A percentile compares a stretch with the other conserved stretches of the same genome.
Evolutionary conservation across 2,329 filamentous ascomycete species (phyloP).

Genomic region (Hortaea werneckii): DNA sequence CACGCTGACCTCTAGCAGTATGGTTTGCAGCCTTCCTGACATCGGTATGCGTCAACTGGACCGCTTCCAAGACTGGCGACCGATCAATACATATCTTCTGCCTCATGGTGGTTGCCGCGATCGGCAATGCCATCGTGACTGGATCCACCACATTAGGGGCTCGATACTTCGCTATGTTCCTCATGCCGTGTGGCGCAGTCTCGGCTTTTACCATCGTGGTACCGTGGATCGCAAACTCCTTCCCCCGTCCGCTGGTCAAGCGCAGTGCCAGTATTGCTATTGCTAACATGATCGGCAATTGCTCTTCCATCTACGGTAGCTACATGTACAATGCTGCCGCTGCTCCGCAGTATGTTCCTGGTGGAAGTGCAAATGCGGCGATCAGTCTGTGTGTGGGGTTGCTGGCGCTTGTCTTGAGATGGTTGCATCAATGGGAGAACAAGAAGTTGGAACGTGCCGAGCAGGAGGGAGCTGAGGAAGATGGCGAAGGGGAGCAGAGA

Average conservation of each 20-base stretch:
- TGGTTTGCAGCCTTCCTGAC: background rate
- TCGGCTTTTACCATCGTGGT: conserved; percentile 33
- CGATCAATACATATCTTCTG: conserved; percentile 28
- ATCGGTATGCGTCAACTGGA: conserved; percentile 13
- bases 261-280: conserved; percentile 20
- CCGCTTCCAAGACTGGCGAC: conserved; percentile 27
- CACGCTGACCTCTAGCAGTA: no score
- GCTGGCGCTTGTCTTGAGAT: background rate
- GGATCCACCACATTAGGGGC: conserved; percentile 10
- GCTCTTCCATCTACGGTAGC: conserved; percentile 6
- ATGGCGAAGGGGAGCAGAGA: no score
- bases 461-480: no score
- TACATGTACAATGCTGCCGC: conserved; percentile 5
- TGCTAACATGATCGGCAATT: conserved; percentile 17
- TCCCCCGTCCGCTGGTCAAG: conserved; percentile 17
- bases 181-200: conserved; percentile 8
- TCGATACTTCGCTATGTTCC: conserved; percentile 10
- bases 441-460: conserved; percentile 1
- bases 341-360: conserved; percentile 2
- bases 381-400: conserved; percentile 5
- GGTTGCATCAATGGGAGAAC: background rate
- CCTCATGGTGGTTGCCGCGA: conserved; percentile 8
- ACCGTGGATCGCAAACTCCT: conserved; percentile 41
- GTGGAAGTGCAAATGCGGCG: conserved; percentile 2
- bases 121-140: conserved; percentile 8